phyloP scores from a whole-genome alignment of 108 stramenopile species.

The Ochromonas danica region DNA sequence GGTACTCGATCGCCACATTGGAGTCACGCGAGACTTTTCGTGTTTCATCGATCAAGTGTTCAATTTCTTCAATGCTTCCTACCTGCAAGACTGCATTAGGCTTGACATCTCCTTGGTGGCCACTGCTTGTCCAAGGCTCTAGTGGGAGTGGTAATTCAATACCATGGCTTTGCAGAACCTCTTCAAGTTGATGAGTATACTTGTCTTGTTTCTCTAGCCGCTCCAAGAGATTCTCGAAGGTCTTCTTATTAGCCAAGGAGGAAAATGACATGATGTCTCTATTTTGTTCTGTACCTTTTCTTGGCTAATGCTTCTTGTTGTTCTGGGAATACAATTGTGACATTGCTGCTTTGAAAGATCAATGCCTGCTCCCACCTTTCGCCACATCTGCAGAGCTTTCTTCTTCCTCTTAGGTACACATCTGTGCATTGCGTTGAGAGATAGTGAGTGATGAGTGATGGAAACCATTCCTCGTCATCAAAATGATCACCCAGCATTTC shows the following conservation, averaged over 20 bases:
- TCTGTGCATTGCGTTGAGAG: too few relatives aligned
- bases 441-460: too few relatives aligned
- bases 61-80: neutral
- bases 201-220: neutral
- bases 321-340: too few relatives aligned
- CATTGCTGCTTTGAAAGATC: too few relatives aligned
- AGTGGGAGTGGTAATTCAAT: neutral
- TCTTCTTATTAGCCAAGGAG: neutral
- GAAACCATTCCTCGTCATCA: too few relatives aligned
- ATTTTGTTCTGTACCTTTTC: neutral
- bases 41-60: neutral
- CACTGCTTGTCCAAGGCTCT: neutral
- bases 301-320: conserved; percentile 38
- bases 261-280: neutral
- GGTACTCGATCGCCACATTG: neutral
- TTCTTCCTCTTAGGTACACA: too few relatives aligned
- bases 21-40: neutral
- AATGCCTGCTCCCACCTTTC: too few relatives aligned
- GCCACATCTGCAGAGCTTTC: too few relatives aligned
- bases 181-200: neutral
- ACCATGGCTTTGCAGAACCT: neutral
- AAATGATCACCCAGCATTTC: too few relatives aligned
- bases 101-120: neutral
- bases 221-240: neutral
- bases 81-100: neutral